phyloP scores from a whole-genome alignment of 78 protist species.

The Dictyostelium capitatum region DNA sequence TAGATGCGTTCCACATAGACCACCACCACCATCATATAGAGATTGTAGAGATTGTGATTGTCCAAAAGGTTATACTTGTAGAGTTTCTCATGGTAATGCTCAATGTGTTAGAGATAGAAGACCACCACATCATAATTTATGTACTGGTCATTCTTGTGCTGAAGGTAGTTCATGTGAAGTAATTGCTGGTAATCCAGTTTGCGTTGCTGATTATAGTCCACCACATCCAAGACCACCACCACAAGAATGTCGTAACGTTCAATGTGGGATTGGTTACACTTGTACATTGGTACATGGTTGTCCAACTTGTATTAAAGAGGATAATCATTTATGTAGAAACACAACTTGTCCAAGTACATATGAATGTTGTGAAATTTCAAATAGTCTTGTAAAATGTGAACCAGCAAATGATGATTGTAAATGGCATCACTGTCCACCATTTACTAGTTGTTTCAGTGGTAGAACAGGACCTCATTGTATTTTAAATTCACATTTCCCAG shows the following conservation, averaged over 20 bases:
- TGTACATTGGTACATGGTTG: not conserved
- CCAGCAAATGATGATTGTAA: constrained; percentile 1
- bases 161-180: constrained; percentile 24
- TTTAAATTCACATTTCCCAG: not conserved
- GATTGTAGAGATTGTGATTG: not conserved
- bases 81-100: not conserved
- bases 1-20: not conserved
- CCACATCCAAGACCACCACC: constrained; percentile 32
- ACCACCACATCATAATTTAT: not conserved
- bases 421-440: constrained; percentile 25
- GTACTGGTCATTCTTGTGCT: not conserved
- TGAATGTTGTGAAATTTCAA: not conserved
- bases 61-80: constrained; percentile 19
- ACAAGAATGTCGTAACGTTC: not conserved
- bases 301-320: constrained; percentile 1
- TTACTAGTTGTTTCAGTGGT: not conserved
- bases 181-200: not conserved
- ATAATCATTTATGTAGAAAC: not conserved
- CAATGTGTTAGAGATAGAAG: not conserved
- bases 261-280: not conserved
- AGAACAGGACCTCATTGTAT: constrained; percentile 10
- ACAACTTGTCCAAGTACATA: not conserved
- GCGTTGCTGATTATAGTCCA: constrained; percentile 1
- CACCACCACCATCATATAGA: not conserved
- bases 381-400: not conserved